These are phyloP conservation scores for Talaromyces marneffei DNA, from an alignment of 2,329 filamentous ascomycete species.

Conservation along the genomic window DNA sequence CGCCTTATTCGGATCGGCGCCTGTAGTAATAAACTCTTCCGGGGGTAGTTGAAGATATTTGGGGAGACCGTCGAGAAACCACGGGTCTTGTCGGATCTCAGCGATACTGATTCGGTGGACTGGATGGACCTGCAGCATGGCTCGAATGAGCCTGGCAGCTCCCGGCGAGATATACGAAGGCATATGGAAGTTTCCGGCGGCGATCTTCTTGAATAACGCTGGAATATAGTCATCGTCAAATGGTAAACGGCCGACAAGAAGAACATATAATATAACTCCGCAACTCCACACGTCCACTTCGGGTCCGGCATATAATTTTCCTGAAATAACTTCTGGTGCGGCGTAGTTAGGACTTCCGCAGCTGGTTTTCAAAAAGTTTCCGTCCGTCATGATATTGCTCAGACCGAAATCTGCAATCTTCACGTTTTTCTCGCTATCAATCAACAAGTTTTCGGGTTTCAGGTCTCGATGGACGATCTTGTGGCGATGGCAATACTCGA, in stretches of 20 bases:
- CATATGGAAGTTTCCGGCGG: conserved; percentile 85
- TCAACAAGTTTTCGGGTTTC: conserved; percentile 92
- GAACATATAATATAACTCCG: conserved; percentile 60
- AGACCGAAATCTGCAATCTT: conserved; percentile 99
- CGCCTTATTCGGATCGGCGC: conserved; percentile 86
- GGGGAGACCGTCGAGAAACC: conserved; percentile 85
- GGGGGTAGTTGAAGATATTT: conserved; percentile 79
- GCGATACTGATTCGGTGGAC: conserved; percentile 90
- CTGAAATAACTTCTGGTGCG: conserved; percentile 94
- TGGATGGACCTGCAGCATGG: conserved; percentile 92
- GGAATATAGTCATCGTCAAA: conserved; percentile 99
- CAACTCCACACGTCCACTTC: conserved; percentile 87
- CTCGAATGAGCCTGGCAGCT: conserved; percentile 68
- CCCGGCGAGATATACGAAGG: conserved; percentile 85
- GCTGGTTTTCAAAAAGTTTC: conserved; percentile 97
- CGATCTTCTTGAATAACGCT: conserved; percentile 95
- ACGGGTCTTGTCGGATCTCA: conserved; percentile 87
- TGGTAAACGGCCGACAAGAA: conserved; percentile 65
- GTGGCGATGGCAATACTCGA: conserved; percentile 97
- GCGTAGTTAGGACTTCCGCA: conserved; percentile 98
- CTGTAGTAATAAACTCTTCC: conserved; percentile 89
- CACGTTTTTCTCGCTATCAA: conserved; percentile 93
- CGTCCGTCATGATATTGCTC: conserved; percentile 99
- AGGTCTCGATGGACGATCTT: conserved; percentile 98
- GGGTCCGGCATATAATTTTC: conserved; percentile 92